Base-by-base conservation (phyloP, 2,329 filamentous ascomycete species). In the Aspergillus quadrilineatus region DNA sequence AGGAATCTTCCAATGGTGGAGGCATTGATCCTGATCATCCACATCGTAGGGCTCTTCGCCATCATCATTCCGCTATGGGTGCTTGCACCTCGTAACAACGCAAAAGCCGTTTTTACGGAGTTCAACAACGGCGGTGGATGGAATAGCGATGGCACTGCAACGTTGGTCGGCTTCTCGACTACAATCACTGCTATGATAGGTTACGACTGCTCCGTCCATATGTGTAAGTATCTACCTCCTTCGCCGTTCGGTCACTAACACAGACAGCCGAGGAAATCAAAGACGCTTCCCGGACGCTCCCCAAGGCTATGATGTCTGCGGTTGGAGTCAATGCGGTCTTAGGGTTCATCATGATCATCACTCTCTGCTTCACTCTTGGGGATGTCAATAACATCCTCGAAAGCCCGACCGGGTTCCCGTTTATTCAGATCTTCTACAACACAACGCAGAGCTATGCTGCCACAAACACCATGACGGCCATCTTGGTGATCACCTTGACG, bases 351-450 rank as follows among this genome's bases (percentile, higher is more conserved):
- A 82, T 85, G 74, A 64, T 84, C n/a, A 73, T 85, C 12, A 79
- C 81, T 0, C 72, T 83, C 36, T 74, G 82, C 7, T 86, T 85
- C 61, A 82, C 79, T 28, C 72, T 85, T 14, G 76, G 76, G 2
- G 75, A 85, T 54, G 68, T 82, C 9, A 72, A 78, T 9, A 66
- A 64, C 0, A 75, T 79, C 0, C 66, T 82, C 3, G 67, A 69
- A 0, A 77, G 76, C 0, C 73, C 74, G 0, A 82, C 81, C 0
- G 77, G 77, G 1, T 83, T 82, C 47, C 83, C 85, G 0, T 85
- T 85, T 60, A 85, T 87, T 63, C 76, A 84, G 49, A 77, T 85
- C 22, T 85, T 85, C 56, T 75, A 75, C 59, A 76, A 82, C 36
- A 78, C 78, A 1, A 80, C 81, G 1, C 69, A 75, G 1, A 80